Base-by-base conservation (phyloP, 1,284 basidiomycete genomes). In the Leccinum pseudoinsigne region DNA sequence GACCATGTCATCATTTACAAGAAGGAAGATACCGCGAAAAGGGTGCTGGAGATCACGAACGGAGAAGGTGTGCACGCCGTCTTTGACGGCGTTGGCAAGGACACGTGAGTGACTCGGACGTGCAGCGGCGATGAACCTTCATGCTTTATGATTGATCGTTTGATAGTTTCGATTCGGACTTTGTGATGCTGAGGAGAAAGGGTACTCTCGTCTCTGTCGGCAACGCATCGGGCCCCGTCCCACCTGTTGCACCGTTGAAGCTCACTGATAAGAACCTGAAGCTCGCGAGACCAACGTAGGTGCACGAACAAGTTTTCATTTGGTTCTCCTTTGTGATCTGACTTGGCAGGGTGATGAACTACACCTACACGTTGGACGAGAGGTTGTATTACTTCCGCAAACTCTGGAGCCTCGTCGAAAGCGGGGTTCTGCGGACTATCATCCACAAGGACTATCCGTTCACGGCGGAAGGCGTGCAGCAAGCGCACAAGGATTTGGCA, bases 61-160 rank as follows among this genome's bases (percentile, higher is more conserved):
- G 93, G 92, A 2, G 83, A 90, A 69, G 96, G 96, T 26, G 92
- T 95, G 9, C 84, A 95, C 69, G 95, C 86, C 10, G 84, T 96
- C 42, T 97, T 91, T 72, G 97, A 99, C 74, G 95, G 96, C 54
- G 94, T 99, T 26, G 97, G 97, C 8, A 95, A 91, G 78, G 92
- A 94, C 74, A 96, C 94, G 82, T 92, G 74, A 64, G 88, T 81
- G 31, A 8, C 4, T 21, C 21, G 47, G 47, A 47, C 45, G 18
- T 31, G 2, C 12, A 0, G 3, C 18, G 5, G 4, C 11, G 9
- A n/a, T 14, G 2, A 5, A 51, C 38, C 40, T 50, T 42, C 45
- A 8, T 28, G 57, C 40, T 50, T 42, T 10, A 8, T 31, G 57
- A 42, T 58, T 58, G 28, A 58, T 9, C 11, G 4, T 63, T 58